These are phyloP conservation scores for Elsinoe arachidis DNA, from an alignment of 2,329 filamentous ascomycete genomes.

Conservation along the genomic window DNA sequence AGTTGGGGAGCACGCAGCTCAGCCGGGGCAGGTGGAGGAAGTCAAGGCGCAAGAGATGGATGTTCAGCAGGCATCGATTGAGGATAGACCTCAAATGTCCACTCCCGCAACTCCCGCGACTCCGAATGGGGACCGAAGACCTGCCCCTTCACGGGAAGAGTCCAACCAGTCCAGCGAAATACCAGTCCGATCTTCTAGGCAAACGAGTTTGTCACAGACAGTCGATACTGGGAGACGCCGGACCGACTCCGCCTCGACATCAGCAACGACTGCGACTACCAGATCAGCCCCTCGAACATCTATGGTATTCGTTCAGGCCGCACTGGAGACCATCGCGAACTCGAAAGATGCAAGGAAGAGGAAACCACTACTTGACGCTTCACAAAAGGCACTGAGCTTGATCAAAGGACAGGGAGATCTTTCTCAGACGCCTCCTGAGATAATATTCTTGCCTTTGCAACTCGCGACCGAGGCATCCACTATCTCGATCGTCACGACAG, in stretches of 20 bases:
- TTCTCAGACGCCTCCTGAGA: constrained; percentile 75
- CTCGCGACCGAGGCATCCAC: constrained; percentile 82
- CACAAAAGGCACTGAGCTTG: constrained; percentile 71
- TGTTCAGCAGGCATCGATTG: not conserved
- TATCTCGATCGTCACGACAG: constrained; percentile 75
- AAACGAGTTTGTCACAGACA: constrained; percentile 10
- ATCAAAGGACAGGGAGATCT: constrained; percentile 73
- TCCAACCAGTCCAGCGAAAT: constrained; percentile 9
- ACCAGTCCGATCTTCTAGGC: constrained; percentile 4
- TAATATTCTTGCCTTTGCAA: constrained; percentile 84
- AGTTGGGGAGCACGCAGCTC: not conserved
- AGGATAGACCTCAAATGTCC: not conserved
- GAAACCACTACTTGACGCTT: constrained; percentile 73
- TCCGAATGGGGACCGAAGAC: constrained; percentile 5
- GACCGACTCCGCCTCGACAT: constrained; percentile 55
- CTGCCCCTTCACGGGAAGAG: not conserved
- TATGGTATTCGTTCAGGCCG: constrained; percentile 89
- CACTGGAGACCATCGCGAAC: constrained; percentile 80
- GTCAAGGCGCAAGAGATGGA: not conserved
- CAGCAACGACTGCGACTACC: constrained; percentile 38
- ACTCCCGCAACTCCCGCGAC: constrained; percentile 4
- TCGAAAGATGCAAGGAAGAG: constrained; percentile 86
- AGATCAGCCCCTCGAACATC: constrained; percentile 66
- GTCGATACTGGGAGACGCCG: constrained; percentile 33
- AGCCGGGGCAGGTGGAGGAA: not conserved